Percentiles rank a stretch among this genome's conserved stretches.
Evolutionary conservation across 257 asterid genomes (phyloP).

Genomic region (Prunella vulgaris): DNA sequence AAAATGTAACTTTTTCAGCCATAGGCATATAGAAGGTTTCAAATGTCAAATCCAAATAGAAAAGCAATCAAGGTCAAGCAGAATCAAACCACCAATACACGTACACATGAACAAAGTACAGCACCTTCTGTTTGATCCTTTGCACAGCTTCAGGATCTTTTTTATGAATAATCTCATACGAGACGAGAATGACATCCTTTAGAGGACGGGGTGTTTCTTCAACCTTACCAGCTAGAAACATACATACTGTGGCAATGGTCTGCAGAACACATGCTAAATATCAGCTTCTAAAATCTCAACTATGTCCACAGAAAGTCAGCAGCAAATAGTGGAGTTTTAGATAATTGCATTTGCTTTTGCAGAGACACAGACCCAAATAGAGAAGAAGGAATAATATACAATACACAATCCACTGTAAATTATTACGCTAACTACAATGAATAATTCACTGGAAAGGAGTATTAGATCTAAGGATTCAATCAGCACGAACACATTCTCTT

Average conservation of each 20-base stretch:
- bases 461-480: neutral
- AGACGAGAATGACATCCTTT: constrained; percentile 83
- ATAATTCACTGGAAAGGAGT: neutral
- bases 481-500: neutral
- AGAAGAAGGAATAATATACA: neutral
- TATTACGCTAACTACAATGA: neutral
- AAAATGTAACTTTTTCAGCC: neutral
- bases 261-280: constrained; percentile 30
- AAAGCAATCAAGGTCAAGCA: neutral
- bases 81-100: neutral
- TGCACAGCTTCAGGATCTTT: constrained; percentile 60
- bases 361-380: neutral
- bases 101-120: constrained; percentile 8
- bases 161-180: constrained; percentile 85
- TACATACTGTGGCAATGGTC: constrained; percentile 91
- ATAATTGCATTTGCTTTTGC: neutral
- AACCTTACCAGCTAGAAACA: constrained; percentile 98
- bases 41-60: neutral
- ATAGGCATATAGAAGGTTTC: neutral
- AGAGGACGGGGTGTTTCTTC: constrained; percentile 99
- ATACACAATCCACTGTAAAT: neutral
- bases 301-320: constrained; percentile 1
- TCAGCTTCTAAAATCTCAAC: constrained; percentile 14
- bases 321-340: neutral
- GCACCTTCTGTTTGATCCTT: constrained; percentile 88